Conservation (phyloP, 192 early-diverging fungal species). For the Coemansia umbellata region DNA sequence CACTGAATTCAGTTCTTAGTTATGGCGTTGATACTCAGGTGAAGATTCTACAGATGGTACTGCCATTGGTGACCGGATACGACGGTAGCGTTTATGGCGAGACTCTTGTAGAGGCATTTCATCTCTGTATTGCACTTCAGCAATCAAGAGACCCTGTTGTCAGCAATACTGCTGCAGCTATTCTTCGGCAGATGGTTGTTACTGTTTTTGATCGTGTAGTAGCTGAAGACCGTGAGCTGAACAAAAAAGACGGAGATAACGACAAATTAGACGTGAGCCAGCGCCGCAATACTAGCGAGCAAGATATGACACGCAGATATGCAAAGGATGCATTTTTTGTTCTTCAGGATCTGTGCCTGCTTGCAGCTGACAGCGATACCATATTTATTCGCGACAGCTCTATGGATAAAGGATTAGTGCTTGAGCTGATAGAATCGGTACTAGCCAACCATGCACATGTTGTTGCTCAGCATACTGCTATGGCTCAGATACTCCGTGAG, state of each 20-base stretch:
- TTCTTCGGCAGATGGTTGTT: constrained; percentile 45
- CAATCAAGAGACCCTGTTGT: constrained; percentile 65
- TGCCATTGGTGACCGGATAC: constrained; percentile 86
- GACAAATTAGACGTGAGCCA: background rate
- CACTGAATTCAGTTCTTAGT: constrained; percentile 64
- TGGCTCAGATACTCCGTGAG: constrained; percentile 69
- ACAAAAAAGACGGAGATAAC: background rate
- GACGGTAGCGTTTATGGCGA: constrained; percentile 67
- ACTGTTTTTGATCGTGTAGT: constrained; percentile 52
- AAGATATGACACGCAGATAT: constrained; percentile 51
- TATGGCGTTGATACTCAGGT: constrained; percentile 84
- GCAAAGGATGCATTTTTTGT: constrained; percentile 83
- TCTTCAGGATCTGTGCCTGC: constrained; percentile 83
- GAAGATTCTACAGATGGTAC: constrained; percentile 86
- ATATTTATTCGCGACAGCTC: constrained; percentile 54
- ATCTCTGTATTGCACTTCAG: constrained; percentile 80
- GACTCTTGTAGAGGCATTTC: constrained; percentile 77
- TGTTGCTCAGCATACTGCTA: constrained; percentile 74
- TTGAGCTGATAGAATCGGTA: constrained; percentile 91
- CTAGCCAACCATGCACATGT: constrained; percentile 73
- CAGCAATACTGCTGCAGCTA: constrained; percentile 42
- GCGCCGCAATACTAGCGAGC: constrained; percentile 10
- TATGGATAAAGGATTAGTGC: constrained; percentile 69
- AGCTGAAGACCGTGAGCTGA: constrained; percentile 11
- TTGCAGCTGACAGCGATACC: constrained; percentile 66